These are phyloP conservation scores for Cyathus striatus DNA, from an alignment of 768 basidiomycete genomes.

Conservation along the genomic window DNA sequence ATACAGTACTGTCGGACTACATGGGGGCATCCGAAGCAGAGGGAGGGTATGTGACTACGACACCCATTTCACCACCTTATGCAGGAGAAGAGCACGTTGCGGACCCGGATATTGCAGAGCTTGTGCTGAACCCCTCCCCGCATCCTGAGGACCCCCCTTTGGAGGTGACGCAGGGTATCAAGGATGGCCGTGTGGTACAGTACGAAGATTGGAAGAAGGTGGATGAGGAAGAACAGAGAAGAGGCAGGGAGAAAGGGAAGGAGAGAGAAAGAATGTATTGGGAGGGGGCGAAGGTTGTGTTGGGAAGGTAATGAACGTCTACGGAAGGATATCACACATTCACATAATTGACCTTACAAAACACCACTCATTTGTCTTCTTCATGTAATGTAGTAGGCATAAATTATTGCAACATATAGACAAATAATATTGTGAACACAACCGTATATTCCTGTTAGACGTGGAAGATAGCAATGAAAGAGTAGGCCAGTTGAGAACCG, in stretches of 20 bases:
- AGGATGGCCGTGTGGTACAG: conserved; percentile 41
- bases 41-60: conserved; percentile 3
- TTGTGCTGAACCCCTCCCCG: conserved; percentile 28
- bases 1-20: conserved; percentile 61
- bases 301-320: too few species aligned
- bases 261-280: conserved; percentile 77
- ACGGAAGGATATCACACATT: too few species aligned
- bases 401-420: too few species aligned
- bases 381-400: too few species aligned
- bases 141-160: conserved; percentile 42
- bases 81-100: conserved; percentile 5
- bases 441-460: too few species aligned
- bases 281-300: conserved; percentile 43
- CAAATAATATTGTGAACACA: too few species aligned
- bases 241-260: conserved; percentile 55
- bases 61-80: conserved; percentile 4
- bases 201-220: conserved; percentile 76
- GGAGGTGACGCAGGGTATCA: conserved; percentile 38
- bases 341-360: too few species aligned
- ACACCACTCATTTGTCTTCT: too few species aligned
- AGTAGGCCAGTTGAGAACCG: too few species aligned
- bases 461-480: too few species aligned
- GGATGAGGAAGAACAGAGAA: conserved; percentile 63
- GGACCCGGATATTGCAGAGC: conserved; percentile 7
- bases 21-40: conserved; percentile 7